Percentiles rank a stretch among this genome's conserved stretches.
Conservation (phyloP, 2,329 filamentous ascomycete species). For the Sporothrix schenckii region DNA sequence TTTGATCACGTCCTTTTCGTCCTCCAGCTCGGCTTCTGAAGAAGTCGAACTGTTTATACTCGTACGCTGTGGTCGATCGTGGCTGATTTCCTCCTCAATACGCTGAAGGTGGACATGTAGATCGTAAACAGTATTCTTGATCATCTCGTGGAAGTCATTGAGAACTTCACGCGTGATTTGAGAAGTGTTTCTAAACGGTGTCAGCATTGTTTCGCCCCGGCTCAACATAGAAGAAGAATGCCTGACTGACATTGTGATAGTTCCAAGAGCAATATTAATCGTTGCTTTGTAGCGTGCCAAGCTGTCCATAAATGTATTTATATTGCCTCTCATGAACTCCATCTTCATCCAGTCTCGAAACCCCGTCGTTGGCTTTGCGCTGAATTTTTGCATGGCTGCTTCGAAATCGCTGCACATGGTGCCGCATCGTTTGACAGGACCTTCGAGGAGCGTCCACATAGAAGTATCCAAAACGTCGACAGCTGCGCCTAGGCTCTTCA, state of each 20-base stretch:
- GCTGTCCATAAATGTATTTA: conserved; percentile 47
- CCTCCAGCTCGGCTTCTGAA: conserved; percentile 39
- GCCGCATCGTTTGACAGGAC: conserved; percentile 45
- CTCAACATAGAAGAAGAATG: no score
- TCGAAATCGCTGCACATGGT: conserved; percentile 46
- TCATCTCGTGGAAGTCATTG: conserved; percentile 46
- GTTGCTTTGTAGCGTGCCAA: conserved; percentile 45
- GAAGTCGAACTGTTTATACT: neutral
- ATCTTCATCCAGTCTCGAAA: conserved; percentile 48
- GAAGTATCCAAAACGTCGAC: conserved; percentile 37
- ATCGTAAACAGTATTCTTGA: conserved; percentile 44
- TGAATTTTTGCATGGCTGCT: conserved; percentile 44
- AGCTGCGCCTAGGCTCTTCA: conserved; percentile 40
- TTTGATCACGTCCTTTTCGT: conserved; percentile 45
- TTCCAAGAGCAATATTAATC: conserved; percentile 8
- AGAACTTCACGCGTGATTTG: conserved; percentile 43
- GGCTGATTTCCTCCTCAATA: conserved; percentile 45
- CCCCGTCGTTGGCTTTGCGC: conserved; percentile 42
- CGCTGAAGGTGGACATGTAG: conserved; percentile 44
- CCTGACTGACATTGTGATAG: neutral
- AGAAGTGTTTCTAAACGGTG: conserved; percentile 43
- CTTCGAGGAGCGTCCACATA: conserved; percentile 43
- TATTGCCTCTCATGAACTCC: conserved; percentile 48
- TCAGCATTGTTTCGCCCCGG: conserved; percentile 34
- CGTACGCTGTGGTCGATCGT: conserved; percentile 29